These are phyloP conservation scores for Candida koratica DNA, from an alignment of 805 yeast species.

Conservation along the genomic window DNA sequence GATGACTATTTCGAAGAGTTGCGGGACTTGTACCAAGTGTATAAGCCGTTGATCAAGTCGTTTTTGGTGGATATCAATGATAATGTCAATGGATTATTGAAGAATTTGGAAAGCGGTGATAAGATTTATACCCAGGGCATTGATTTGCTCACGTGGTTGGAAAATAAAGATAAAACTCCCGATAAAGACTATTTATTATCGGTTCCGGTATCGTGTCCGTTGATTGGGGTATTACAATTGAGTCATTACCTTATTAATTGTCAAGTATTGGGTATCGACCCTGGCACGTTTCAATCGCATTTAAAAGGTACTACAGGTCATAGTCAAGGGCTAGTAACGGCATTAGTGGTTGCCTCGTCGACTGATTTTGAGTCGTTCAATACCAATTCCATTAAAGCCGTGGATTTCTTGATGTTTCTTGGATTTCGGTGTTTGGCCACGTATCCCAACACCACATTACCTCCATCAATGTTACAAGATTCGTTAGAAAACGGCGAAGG, in stretches of 20 bases:
- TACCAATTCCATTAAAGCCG: constrained; percentile 67
- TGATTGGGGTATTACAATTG: constrained; percentile 92
- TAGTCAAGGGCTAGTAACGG: constrained; percentile 88
- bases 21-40: constrained; percentile 74
- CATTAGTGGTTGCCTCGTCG: constrained; percentile 80
- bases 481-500: constrained; percentile 94
- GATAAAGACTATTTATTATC: constrained; percentile 81
- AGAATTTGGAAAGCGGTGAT: constrained; percentile 70
- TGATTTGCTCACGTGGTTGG: constrained; percentile 84
- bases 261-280: constrained; percentile 76
- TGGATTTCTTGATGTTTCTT: constrained; percentile 82
- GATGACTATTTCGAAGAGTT: constrained; percentile 97
- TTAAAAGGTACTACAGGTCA: constrained; percentile 82
- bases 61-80: constrained; percentile 67
- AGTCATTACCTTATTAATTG: constrained; percentile 90
- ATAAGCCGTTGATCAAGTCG: constrained; percentile 67
- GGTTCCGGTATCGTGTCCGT: constrained; percentile 95
- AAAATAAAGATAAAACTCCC: constrained; percentile 81
- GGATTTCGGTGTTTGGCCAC: constrained; percentile 88
- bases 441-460: constrained; percentile 90
- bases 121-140: constrained; percentile 93
- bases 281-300: constrained; percentile 76
- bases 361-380: constrained; percentile 83
- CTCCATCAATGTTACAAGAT: constrained; percentile 91
- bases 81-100: constrained; percentile 63